Percentiles rank a stretch among this genome's conserved stretches.
Evolutionary conservation across 345 rosid species (phyloP).

Genomic region (Melaleuca quinquenervia): DNA sequence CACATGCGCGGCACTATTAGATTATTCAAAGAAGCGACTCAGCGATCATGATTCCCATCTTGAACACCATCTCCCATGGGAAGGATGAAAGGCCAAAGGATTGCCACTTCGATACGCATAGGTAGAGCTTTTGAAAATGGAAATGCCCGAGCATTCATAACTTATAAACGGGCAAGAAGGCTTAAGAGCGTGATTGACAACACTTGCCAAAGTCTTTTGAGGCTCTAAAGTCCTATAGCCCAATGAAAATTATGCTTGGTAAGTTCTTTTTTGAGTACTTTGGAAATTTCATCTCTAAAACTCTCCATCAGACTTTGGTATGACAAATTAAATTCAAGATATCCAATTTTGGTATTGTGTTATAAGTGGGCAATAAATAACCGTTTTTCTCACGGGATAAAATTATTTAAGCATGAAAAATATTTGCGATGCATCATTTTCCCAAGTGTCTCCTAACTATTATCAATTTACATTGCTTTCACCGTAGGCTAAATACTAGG

Average conservation of each 20-base stretch:
- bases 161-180: neutral
- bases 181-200: too few relatives aligned
- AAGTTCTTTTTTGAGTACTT: too few relatives aligned
- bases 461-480: neutral
- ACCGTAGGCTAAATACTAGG: neutral
- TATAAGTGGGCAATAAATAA: neutral
- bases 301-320: neutral
- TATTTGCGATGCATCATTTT: neutral
- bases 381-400: neutral
- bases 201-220: too few relatives aligned
- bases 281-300: too few relatives aligned
- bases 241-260: too few relatives aligned
- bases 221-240: too few relatives aligned
- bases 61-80: neutral
- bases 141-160: neutral
- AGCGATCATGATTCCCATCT: neutral
- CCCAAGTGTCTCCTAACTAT: neutral
- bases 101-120: neutral
- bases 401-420: neutral
- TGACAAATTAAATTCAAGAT: neutral
- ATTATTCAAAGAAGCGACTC: neutral
- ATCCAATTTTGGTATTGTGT: neutral
- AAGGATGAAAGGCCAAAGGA: neutral
- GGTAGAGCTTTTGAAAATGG: neutral
- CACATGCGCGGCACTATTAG: neutral